Evolutionary conservation across 2,329 filamentous ascomycete species (phyloP), one percentile per base, ranked within the genome.

Genomic region (Colletotrichum endophyticum): DNA sequence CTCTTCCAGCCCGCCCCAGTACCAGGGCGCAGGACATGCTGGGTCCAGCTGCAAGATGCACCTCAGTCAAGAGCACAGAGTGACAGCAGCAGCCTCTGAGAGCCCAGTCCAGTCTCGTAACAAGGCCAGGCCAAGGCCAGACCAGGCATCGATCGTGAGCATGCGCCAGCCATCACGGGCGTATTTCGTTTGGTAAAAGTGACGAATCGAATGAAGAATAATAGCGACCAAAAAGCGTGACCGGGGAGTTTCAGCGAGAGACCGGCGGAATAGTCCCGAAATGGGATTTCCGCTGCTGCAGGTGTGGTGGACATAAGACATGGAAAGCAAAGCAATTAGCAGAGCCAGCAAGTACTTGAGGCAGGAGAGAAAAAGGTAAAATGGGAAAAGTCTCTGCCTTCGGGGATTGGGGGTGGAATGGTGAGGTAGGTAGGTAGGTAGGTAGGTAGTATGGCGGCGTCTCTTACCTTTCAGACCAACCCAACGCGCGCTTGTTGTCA

Each of bases 211-310:
- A 70, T n/a, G 34, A 34, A 66, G 39, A 56, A 22, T 62, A 49
- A 49, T 49, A 49, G 39, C 39, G 39, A n/a, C 19, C 39, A 49
- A 53, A n/a, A 44, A 34, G 68, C 30, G 32, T 44, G 70, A 57
- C 57, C 64, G 56, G 73, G 59, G 64, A 69, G 70, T 76, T 66
- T 69, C 49, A 64, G 32, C 32, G 64, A 73, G 39, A 25, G 39
- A 49, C n/a, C 59, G 36, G 44, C 49, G 56, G 69, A 75, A 61
- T 36, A 66, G 28, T 28, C 39, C 70, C 56, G 56, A 75, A 59
- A 27, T 19, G 63, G 63, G 25, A 28, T 49, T 28, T 70, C 59
- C 39, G 44, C 34, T 32, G 39, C 66, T 57, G 59, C 59, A 49
- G 28, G 62, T 62, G 30, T 62, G 39, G 39, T 44, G 39, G 39